Percentiles rank a stretch among this genome's conserved stretches.
Evolutionary conservation across 179 eudicot species (phyloP).

Genomic region (Pouteria campechiana): DNA sequence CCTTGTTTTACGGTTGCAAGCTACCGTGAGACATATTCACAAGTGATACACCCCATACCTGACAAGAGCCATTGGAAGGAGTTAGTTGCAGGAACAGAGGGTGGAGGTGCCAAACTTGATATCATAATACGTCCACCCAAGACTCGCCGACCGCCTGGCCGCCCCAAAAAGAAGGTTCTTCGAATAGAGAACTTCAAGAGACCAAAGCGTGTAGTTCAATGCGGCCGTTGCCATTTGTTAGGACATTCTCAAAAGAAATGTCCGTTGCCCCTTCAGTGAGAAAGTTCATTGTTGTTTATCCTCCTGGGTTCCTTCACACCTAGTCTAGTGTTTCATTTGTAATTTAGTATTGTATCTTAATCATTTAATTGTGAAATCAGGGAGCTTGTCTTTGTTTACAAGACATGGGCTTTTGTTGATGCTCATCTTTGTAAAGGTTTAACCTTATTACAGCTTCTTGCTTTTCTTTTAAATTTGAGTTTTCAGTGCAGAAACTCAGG

Average conservation of each 20-base stretch:
- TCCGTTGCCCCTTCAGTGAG: no score
- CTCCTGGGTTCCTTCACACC: no score
- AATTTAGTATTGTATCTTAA: no score
- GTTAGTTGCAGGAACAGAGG: slow-evolving; percentile 38
- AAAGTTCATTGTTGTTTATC: no score
- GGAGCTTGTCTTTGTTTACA: no score
- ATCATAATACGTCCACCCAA: slow-evolving; percentile 66
- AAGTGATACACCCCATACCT: slow-evolving; percentile 63
- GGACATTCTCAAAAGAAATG: slow-evolving; percentile 99
- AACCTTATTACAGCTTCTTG: no score
- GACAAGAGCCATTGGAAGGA: slow-evolving; percentile 71
- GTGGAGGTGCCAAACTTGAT: slow-evolving; percentile 44
- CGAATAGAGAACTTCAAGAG: slow-evolving; percentile 81
- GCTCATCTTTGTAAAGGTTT: no score
- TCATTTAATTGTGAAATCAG: no score
- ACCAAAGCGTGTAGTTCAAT: slow-evolving; percentile 86
- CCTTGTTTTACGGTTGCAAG: slow-evolving; percentile 78
- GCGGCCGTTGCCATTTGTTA: slow-evolving; percentile 92
- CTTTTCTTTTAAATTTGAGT: no score
- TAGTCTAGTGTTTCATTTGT: no score
- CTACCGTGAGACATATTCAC: slow-evolving; percentile 74
- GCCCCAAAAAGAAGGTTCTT: slow-evolving; percentile 94
- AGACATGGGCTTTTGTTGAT: no score
- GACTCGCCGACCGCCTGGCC: slow-evolving; percentile 90
- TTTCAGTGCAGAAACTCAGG: no score